Percentiles rank a stretch among this genome's conserved stretches.
Conservation (phyloP, 1,284 basidiomycete genomes). For the Chalciporus sp. region DNA sequence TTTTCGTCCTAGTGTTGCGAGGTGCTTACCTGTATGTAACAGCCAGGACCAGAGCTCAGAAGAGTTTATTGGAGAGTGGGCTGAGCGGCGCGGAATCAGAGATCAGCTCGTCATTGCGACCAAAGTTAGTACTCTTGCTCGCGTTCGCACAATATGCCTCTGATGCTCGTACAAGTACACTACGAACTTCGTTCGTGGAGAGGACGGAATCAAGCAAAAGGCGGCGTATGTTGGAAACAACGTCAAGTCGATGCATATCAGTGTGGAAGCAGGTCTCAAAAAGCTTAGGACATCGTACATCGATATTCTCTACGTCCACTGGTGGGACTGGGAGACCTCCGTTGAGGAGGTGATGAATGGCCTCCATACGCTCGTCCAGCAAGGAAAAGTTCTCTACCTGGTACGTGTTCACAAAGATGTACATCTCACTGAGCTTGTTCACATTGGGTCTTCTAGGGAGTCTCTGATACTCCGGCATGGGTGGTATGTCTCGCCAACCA, state of each 20-base stretch:
- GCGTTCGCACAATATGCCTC: not conserved
- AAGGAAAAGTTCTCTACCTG: slow-evolving; percentile 48
- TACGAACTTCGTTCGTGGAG: slow-evolving; percentile 27
- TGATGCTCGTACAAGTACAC: slow-evolving; percentile 30
- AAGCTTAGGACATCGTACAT: no score
- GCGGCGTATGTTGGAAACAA: slow-evolving; percentile 40
- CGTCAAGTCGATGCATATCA: slow-evolving; percentile 34
- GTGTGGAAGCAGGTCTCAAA: no score
- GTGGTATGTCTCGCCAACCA: slow-evolving; percentile 41
- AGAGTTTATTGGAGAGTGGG: slow-evolving; percentile 49
- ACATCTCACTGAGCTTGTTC: no score
- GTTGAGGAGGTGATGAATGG: slow-evolving; percentile 48
- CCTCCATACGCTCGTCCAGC: slow-evolving; percentile 42
- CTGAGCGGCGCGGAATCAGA: slow-evolving; percentile 41
- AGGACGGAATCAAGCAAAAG: slow-evolving; percentile 23
- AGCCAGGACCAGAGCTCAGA: slow-evolving; percentile 46
- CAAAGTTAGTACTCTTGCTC: slow-evolving; percentile 32
- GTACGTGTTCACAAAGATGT: slow-evolving; percentile 18
- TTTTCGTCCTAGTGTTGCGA: not conserved
- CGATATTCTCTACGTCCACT: no score
- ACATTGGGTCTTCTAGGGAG: slow-evolving; percentile 19
- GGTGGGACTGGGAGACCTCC: slow-evolving; percentile 41
- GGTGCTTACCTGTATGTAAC: slow-evolving; percentile 1
- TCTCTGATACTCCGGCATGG: slow-evolving; percentile 46
- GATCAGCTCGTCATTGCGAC: slow-evolving; percentile 51